Percentiles rank a stretch among this genome's conserved stretches.
These are phyloP conservation scores for Linnemannia schmuckeri DNA, from an alignment of 192 early-diverging fungal species.

Conservation along the genomic window DNA sequence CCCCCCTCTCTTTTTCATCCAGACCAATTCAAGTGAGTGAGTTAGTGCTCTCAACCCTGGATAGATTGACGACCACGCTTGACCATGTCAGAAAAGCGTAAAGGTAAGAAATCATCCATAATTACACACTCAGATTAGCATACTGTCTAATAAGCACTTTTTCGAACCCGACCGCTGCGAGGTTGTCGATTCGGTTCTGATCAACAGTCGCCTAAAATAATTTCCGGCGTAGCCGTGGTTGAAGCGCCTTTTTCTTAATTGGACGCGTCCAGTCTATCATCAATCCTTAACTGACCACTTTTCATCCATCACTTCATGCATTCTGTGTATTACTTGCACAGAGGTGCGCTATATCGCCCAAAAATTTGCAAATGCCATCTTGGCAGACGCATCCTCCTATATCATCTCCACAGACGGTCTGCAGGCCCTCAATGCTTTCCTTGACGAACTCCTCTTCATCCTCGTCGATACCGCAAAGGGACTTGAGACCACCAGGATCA, in stretches of 20 bases:
- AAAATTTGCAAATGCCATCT: conserved; percentile 72
- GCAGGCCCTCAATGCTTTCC: conserved; percentile 65
- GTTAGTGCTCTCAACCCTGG: not conserved
- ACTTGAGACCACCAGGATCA: conserved; percentile 64
- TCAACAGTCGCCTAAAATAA: not conserved
- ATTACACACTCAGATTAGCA: not conserved
- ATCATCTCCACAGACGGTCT: conserved; percentile 71
- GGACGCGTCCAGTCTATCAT: not conserved
- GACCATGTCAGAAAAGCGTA: conserved; percentile 52
- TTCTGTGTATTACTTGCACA: not conserved
- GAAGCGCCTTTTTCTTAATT: not conserved
- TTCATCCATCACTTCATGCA: not conserved
- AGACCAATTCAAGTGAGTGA: not conserved
- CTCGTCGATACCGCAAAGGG: conserved; percentile 62
- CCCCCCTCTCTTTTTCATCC: too few relatives aligned
- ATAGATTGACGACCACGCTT: not conserved
- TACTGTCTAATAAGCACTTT: not conserved
- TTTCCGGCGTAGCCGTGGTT: not conserved
- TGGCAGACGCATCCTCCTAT: conserved; percentile 66
- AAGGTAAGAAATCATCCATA: conserved; percentile 29
- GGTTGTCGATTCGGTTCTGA: not conserved
- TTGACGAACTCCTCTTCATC: conserved; percentile 68
- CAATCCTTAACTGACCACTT: not conserved
- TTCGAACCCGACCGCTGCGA: not conserved
- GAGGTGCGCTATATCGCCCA: conserved; percentile 72